Base-by-base conservation (phyloP, 768 basidiomycete species). In the Baorangia bicolor region DNA sequence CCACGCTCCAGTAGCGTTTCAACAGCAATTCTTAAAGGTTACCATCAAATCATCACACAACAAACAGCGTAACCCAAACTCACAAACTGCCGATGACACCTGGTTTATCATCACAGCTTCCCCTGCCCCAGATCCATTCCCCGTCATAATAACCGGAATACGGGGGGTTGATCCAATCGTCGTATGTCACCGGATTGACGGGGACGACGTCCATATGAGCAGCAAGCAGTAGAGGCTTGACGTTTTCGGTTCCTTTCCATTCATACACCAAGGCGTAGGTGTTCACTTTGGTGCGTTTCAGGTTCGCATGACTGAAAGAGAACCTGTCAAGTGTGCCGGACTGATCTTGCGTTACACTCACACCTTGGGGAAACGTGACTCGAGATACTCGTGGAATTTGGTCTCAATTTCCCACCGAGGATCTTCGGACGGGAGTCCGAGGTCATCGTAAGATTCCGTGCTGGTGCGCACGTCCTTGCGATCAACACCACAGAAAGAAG, bases 261-360 rank as follows among this genome's bases (percentile, higher is more conserved):
- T 78, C 76, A 63, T 81, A 85, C 2, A 87, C 70, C n/a, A 87
- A 73, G 0, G 81, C 85, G 45, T 81, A 85, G 0, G 80, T 85
- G 60, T 85, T 85, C 53, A 87, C 77, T 56, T 78, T 79, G 11
- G 80, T 81, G 43, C 84, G 75, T 39, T 74, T 58, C 6, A 87
- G 74, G 27, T 70, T 73, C 4, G 73, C 51, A 63, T 84, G 81
- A 33, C 82, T 82, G 42, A 9, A 37, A 49, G 21, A 44, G 49
- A 13, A 8, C 14, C 20, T 18, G 51, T 57, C 35, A 52, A 39
- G 20, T 18, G 44, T 37, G 30, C n/a, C 34, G 20, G 27, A 11
- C 18, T 13, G 42, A 40, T 4, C 20, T 31, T 14, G 39, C 5
- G 23, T 10, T 40, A 12, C 5, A 73, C 74, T 47, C 67, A 89